Percentiles rank a stretch among this genome's conserved stretches.
Evolutionary conservation across 2,329 filamentous ascomycete genomes (phyloP).

Genomic region (Exophiala mesophila): DNA sequence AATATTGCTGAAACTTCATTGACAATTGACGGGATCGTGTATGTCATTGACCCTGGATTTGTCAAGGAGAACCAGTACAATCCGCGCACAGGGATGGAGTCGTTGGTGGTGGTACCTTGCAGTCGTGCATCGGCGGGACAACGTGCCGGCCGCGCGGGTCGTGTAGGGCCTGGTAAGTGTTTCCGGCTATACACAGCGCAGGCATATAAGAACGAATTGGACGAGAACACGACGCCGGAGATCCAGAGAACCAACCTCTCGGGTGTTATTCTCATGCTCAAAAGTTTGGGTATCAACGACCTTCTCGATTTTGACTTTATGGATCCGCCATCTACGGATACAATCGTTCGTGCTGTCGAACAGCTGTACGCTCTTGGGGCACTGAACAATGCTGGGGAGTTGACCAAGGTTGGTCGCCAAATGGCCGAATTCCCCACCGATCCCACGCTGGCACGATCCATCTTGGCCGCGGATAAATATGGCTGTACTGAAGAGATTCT

Average conservation of each 20-base stretch:
- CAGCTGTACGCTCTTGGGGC: constrained; percentile 87
- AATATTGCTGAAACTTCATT: constrained; percentile 96
- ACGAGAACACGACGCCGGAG: constrained; percentile 86
- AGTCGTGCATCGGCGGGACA: constrained; percentile 91
- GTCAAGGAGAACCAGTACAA: constrained; percentile 96
- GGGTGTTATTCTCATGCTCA: constrained; percentile 90
- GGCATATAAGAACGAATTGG: constrained; percentile 90
- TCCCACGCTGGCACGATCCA: constrained; percentile 82
- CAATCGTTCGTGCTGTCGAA: constrained; percentile 82
- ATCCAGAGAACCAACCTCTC: constrained; percentile 90
- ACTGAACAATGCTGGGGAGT: constrained; percentile 77
- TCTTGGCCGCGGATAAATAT: constrained; percentile 82
- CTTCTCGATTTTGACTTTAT: constrained; percentile 97
- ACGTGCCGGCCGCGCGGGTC: constrained; percentile 83
- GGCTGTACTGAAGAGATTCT: constrained; percentile 92
- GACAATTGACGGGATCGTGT: constrained; percentile 93
- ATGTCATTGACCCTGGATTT: constrained; percentile 92
- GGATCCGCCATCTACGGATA: constrained; percentile 85
- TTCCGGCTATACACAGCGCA: constrained; percentile 92
- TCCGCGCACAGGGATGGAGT: constrained; percentile 85
- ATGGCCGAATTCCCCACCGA: constrained; percentile 96
- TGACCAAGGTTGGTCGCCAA: constrained; percentile 86
- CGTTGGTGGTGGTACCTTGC: constrained; percentile 82
- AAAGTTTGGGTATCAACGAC: constrained; percentile 90
- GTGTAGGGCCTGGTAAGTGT: constrained; percentile 86